Percentiles rank a stretch among this genome's conserved stretches.
Evolutionary conservation across 768 basidiomycete genomes (phyloP).

Genomic region (Lyophyllum shimeji): DNA sequence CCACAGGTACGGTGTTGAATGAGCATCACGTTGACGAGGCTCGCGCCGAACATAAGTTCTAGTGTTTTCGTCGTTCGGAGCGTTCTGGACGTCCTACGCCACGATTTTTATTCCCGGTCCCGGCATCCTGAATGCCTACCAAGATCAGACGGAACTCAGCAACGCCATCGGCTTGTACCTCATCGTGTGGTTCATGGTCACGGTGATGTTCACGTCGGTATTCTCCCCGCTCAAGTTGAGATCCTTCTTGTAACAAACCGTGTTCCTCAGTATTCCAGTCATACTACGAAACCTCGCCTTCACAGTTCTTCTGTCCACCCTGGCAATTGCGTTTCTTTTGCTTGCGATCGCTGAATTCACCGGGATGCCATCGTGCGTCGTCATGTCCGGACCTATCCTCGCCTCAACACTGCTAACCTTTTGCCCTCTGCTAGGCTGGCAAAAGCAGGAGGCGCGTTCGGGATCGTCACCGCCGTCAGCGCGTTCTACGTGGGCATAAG

Average conservation of each 20-base stretch:
- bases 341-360: slow-evolving; percentile 24
- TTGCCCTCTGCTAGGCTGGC: slow-evolving; percentile 11
- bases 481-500: slow-evolving; percentile 32
- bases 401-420: neutral
- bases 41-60: neutral
- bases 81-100: slow-evolving; percentile 81
- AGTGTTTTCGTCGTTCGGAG: slow-evolving; percentile 75
- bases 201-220: slow-evolving; percentile 56
- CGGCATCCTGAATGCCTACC: slow-evolving; percentile 56
- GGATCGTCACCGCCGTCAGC: slow-evolving; percentile 29
- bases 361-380: slow-evolving; percentile 16
- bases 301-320: slow-evolving; percentile 21
- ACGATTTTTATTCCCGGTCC: slow-evolving; percentile 63
- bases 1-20: slow-evolving; percentile 46
- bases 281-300: slow-evolving; percentile 25
- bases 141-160: slow-evolving; percentile 34
- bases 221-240: neutral
- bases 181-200: slow-evolving; percentile 65
- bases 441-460: slow-evolving; percentile 29
- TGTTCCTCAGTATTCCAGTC: slow-evolving; percentile 20
- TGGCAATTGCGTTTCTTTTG: slow-evolving; percentile 26
- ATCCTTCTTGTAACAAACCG: neutral
- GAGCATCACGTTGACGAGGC: no score
- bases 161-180: slow-evolving; percentile 71
- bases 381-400: neutral